Percentiles rank a stretch among this genome's conserved stretches.
Conservation (phyloP, 2,329 filamentous ascomycete species). For the Ophiostoma perfectum region DNA sequence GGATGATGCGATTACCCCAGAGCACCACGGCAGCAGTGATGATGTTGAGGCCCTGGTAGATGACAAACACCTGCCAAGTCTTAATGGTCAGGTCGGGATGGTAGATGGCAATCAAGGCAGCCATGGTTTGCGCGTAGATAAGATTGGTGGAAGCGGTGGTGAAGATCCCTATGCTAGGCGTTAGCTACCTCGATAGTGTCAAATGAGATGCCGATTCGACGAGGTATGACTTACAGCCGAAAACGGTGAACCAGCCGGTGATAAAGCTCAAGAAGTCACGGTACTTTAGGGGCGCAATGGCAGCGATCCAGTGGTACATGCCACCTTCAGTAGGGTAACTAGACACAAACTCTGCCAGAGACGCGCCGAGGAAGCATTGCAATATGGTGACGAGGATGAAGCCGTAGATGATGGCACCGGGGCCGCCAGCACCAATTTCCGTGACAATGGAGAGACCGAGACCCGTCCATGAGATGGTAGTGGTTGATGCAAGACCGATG, state of each 20-base stretch:
- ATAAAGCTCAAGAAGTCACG: conserved; percentile 7
- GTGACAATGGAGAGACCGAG: conserved; percentile 8
- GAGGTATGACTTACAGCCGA: not conserved
- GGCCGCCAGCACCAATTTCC: conserved; percentile 4
- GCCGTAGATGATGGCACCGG: conserved; percentile 4
- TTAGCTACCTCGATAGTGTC: too few relatives aligned
- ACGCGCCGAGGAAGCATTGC: conserved; percentile 11
- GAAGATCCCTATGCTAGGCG: not conserved
- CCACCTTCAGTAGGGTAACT: conserved; percentile 7
- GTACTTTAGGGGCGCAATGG: not conserved
- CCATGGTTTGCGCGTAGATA: conserved; percentile 7
- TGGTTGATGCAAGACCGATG: conserved; percentile 7
- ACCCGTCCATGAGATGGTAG: conserved; percentile 12
- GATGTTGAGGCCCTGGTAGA: conserved; percentile 8
- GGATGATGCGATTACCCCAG: conserved; percentile 6
- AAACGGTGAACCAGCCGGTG: conserved; percentile 11
- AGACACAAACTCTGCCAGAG: conserved; percentile 9
- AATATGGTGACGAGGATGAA: not conserved
- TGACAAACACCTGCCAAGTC: conserved; percentile 8
- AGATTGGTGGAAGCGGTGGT: conserved; percentile 9
- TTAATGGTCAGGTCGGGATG: conserved; percentile 9
- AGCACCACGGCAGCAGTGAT: conserved; percentile 8
- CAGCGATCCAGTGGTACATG: conserved; percentile 10
- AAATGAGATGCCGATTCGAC: not conserved
- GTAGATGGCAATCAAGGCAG: conserved; percentile 4